A percentile compares a stretch with the other conserved stretches of the same genome.
These are phyloP conservation scores for Linum usitatissimum DNA, from an alignment of 345 rosid species.

Conservation along the genomic window DNA sequence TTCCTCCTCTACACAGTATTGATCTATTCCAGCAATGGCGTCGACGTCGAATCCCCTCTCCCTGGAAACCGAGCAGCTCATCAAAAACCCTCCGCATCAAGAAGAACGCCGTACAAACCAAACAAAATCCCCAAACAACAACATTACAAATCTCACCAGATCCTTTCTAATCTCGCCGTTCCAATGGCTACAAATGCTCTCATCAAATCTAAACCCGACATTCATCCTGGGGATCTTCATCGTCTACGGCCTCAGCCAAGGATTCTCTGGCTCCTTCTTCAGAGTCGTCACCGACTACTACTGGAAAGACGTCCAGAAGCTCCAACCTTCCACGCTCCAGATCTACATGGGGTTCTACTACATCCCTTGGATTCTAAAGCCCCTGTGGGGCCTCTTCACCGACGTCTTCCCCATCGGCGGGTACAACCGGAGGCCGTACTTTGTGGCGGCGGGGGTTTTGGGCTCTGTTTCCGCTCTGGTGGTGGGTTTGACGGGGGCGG, in stretches of 20 bases:
- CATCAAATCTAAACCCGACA: slow-evolving; percentile 42
- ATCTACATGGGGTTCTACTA: slow-evolving; percentile 61
- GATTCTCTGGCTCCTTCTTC: slow-evolving; percentile 64
- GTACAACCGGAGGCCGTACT: slow-evolving; percentile 61
- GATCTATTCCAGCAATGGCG: no score
- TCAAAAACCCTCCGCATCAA: no score
- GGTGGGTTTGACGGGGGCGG: slow-evolving; percentile 31
- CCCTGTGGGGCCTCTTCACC: slow-evolving; percentile 69
- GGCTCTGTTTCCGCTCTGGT: slow-evolving; percentile 44
- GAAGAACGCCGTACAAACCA: no score
- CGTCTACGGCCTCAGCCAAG: slow-evolving; percentile 71
- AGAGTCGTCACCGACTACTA: slow-evolving; percentile 70
- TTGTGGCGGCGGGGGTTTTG: slow-evolving; percentile 50
- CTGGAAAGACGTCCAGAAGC: slow-evolving; percentile 71
- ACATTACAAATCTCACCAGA: background rate
- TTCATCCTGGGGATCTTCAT: slow-evolving; percentile 55
- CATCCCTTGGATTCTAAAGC: slow-evolving; percentile 75
- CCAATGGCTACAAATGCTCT: slow-evolving; percentile 66
- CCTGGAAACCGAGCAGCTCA: no score
- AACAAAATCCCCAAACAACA: no score
- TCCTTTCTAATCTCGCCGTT: slow-evolving; percentile 44
- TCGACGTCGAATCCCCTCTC: no score
- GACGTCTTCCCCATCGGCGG: slow-evolving; percentile 65
- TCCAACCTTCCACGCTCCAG: slow-evolving; percentile 68
- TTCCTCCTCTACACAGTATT: no score